Evolutionary conservation across 1,139 yeast genomes (phyloP).

Genomic region (Nakaseomyces bracarensis): DNA sequence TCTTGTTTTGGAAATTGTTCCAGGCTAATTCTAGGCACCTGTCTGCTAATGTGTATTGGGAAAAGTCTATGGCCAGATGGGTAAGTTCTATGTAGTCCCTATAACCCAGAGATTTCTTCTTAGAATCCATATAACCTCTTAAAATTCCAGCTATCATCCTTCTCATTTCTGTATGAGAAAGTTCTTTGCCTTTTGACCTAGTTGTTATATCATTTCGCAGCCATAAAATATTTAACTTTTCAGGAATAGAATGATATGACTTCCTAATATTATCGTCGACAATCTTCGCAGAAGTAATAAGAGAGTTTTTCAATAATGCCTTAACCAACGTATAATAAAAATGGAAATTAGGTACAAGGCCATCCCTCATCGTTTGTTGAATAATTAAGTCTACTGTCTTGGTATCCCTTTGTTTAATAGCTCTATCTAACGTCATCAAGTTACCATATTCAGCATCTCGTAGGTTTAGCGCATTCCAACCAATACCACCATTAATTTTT

Average conservation of each 20-base stretch:
- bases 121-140: conserved; percentile 4
- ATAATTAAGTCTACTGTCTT: conserved; percentile 14
- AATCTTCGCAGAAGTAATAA: conserved; percentile 14
- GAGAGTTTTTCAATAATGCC: conserved; percentile 13
- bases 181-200: conserved; percentile 3
- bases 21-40: not conserved
- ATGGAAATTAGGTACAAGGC: conserved; percentile 19
- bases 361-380: conserved; percentile 18
- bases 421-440: conserved; percentile 3
- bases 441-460: conserved; percentile 1
- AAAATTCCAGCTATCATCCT: conserved; percentile 7
- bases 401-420: conserved; percentile 11
- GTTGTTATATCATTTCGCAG: conserved; percentile 14
- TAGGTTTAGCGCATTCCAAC: conserved; percentile 7
- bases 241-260: conserved; percentile 15
- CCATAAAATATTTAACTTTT: conserved; percentile 23
- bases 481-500: conserved; percentile 8
- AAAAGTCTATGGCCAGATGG: not conserved
- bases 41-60: not conserved
- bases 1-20: conserved; percentile 6
- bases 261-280: conserved; percentile 17
- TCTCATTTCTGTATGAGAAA: conserved; percentile 6
- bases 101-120: not conserved
- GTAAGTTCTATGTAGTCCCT: conserved; percentile 4
- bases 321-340: conserved; percentile 20